Evolutionary conservation across 345 rosid genomes (phyloP).

Genomic region (Eucalyptus virginea): DNA sequence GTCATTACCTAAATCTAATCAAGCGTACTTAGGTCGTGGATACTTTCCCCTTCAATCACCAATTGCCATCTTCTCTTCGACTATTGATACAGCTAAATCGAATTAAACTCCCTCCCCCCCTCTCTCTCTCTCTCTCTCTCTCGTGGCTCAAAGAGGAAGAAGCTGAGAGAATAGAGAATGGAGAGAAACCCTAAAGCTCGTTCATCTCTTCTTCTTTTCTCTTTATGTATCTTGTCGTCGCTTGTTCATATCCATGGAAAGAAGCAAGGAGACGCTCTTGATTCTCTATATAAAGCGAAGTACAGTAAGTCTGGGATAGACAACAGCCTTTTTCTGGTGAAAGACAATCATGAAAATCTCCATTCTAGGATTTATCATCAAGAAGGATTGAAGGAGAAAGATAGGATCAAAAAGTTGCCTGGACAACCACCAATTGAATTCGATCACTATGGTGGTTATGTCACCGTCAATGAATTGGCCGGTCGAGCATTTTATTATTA

Average conservation of each 20-base stretch:
- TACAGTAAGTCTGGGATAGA: conserved; percentile 1
- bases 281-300: conserved; percentile 11
- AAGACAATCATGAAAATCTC: background rate
- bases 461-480: conserved; percentile 38
- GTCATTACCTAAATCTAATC: background rate
- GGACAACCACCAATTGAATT: conserved; percentile 45
- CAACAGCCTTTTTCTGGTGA: background rate
- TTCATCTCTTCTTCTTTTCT: background rate
- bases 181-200: background rate
- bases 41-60: background rate
- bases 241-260: background rate
- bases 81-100: background rate
- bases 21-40: background rate
- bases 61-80: background rate
- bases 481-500: conserved; percentile 65
- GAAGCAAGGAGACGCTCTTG: conserved; percentile 7
- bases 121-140: background rate
- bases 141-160: background rate
- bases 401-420: conserved; percentile 26
- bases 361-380: background rate
- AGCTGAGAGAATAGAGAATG: background rate
- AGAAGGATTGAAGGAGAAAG: conserved; percentile 9
- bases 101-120: background rate
- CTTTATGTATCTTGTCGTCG: background rate
- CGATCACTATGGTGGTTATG: conserved; percentile 57